A percentile compares a stretch with the other conserved stretches of the same genome.
phyloP scores from a whole-genome alignment of 1,284 basidiomycete genomes.

The Heterobasidion irregulare region DNA sequence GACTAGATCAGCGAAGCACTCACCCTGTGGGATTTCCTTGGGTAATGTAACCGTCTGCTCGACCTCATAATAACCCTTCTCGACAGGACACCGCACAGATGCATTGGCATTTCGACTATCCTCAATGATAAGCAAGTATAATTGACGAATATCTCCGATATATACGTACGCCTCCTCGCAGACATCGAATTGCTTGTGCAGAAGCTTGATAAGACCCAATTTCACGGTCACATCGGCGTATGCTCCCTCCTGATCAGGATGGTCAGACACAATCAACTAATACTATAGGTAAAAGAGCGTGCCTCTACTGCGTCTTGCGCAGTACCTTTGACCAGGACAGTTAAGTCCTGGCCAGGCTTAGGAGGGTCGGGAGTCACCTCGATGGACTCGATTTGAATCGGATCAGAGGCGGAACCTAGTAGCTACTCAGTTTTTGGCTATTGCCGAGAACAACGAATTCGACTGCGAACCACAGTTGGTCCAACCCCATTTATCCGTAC shows the following conservation, averaged over 20 bases:
- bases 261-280: constrained; percentile 2
- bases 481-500: constrained; percentile 44
- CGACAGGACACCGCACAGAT: constrained; percentile 72
- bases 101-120: constrained; percentile 59
- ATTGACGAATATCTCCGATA: background rate
- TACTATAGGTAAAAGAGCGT: constrained; percentile 9
- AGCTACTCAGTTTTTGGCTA: background rate
- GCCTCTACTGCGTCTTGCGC: constrained; percentile 64
- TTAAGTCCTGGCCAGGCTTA: constrained; percentile 73
- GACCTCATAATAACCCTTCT: constrained; percentile 62
- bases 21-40: constrained; percentile 84
- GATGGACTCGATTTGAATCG: constrained; percentile 59
- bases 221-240: constrained; percentile 85
- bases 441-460: background rate
- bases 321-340: constrained; percentile 65
- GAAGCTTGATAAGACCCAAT: constrained; percentile 79
- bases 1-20: constrained; percentile 14
- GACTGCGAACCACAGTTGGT: constrained; percentile 46
- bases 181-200: constrained; percentile 77
- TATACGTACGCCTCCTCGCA: constrained; percentile 86
- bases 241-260: constrained; percentile 70
- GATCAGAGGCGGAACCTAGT: constrained; percentile 38
- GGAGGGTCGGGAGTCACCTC: constrained; percentile 76
- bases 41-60: constrained; percentile 78
- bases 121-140: constrained; percentile 4